Evolutionary conservation across 345 rosid genomes (phyloP).

Genomic region (Nephelium lappaceum): DNA sequence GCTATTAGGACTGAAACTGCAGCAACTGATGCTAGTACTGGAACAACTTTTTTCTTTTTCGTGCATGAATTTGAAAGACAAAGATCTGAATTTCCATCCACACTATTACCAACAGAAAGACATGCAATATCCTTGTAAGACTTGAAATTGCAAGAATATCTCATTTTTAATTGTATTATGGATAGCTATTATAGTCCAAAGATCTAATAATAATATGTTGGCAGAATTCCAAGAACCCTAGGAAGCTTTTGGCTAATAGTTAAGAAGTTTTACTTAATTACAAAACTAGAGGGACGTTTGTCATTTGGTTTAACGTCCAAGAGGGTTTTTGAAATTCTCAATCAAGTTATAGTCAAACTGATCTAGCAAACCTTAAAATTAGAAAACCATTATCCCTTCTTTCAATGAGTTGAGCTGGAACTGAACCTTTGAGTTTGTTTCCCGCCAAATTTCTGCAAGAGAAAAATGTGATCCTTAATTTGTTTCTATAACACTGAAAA

Average conservation of each 20-base stretch:
- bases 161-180: neutral
- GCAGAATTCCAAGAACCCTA: neutral
- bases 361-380: conserved; percentile 20
- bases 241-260: no score
- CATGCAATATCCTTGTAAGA: neutral
- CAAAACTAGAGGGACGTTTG: no score
- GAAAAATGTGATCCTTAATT: no score
- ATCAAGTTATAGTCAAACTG: neutral
- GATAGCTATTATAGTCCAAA: neutral
- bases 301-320: no score
- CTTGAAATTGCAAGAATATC: neutral
- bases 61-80: neutral
- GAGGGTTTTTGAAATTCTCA: no score
- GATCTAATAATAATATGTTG: no score
- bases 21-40: neutral
- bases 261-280: no score
- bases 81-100: conserved; percentile 13
- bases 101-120: neutral
- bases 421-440: neutral
- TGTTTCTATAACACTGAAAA: no score
- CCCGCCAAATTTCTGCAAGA: no score
- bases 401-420: conserved; percentile 36
- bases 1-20: neutral
- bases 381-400: conserved; percentile 31
- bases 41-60: neutral